Percentiles rank a stretch among this genome's conserved stretches.
phyloP scores from a whole-genome alignment of 2,329 filamentous ascomycete genomes.

The Colletotrichum falcatum region DNA sequence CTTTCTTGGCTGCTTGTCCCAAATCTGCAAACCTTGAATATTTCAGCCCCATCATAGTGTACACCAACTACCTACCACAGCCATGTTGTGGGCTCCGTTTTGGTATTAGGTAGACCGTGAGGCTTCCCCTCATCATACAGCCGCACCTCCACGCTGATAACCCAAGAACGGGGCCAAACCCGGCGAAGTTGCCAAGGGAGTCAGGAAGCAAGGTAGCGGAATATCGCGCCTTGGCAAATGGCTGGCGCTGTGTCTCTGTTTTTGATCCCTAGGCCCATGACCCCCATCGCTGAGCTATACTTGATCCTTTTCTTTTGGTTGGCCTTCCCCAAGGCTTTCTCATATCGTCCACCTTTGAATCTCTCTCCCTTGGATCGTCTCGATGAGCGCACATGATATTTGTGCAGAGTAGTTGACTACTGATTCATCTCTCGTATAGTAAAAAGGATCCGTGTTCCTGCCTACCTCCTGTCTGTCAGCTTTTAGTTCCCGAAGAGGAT shows the following conservation, averaged over 20 bases:
- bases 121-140: not conserved
- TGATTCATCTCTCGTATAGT: not conserved
- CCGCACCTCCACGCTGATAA: slow-evolving; percentile 6
- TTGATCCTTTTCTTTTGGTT: no score
- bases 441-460: not conserved
- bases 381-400: not conserved
- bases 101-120: no score
- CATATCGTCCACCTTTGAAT: not conserved
- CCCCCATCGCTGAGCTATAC: no score
- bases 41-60: not conserved
- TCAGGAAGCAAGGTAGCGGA: slow-evolving; percentile 29
- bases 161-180: slow-evolving; percentile 31
- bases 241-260: slow-evolving; percentile 17
- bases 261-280: slow-evolving; percentile 27
- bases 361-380: not conserved
- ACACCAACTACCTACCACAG: no score
- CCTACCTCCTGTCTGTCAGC: not conserved
- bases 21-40: not conserved
- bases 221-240: slow-evolving; percentile 35
- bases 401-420: not conserved
- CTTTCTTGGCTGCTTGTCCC: not conserved
- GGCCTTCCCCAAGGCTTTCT: not conserved
- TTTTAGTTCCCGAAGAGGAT: not conserved
- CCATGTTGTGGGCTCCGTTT: no score
- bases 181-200: slow-evolving; percentile 17